Evolutionary conservation across 768 basidiomycete genomes (phyloP).

Genomic region (Lactarius akahatsu): DNA sequence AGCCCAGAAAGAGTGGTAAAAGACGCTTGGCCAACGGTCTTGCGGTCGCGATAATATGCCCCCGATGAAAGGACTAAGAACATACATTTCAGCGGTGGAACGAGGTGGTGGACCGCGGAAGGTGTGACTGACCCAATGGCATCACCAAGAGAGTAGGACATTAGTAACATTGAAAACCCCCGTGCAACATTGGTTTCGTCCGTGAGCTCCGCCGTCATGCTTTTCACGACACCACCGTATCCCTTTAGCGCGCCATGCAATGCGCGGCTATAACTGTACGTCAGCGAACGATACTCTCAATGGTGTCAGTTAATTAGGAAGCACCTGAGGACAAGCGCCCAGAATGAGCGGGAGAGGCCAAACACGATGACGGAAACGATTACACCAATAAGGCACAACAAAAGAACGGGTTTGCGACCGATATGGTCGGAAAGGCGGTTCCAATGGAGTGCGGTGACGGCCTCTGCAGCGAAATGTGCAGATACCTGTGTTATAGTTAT

Average conservation of each 20-base stretch:
- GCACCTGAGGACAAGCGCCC: background rate
- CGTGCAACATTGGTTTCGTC: background rate
- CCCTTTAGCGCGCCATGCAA: background rate
- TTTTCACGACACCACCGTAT: background rate
- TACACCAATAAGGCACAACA: background rate
- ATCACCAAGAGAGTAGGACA: background rate
- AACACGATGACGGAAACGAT: background rate
- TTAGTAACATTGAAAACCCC: background rate
- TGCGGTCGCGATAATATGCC: conserved; percentile 30
- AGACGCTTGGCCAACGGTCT: conserved; percentile 27
- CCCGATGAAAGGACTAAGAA: conserved; percentile 28
- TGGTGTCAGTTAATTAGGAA: background rate
- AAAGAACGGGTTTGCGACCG: background rate
- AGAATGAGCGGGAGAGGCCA: background rate
- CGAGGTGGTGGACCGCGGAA: background rate
- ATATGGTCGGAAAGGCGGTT: background rate
- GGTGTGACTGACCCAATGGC: conserved; percentile 20
- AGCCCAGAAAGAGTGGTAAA: conserved; percentile 28
- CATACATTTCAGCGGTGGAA: too few relatives aligned
- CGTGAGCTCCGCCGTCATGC: background rate
- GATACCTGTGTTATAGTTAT: background rate
- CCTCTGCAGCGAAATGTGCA: background rate
- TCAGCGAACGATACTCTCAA: background rate
- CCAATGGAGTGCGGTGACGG: background rate
- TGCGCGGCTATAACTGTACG: background rate